phyloP scores from a whole-genome alignment of 768 basidiomycete species.

The Udeniomyces megalosporus region DNA sequence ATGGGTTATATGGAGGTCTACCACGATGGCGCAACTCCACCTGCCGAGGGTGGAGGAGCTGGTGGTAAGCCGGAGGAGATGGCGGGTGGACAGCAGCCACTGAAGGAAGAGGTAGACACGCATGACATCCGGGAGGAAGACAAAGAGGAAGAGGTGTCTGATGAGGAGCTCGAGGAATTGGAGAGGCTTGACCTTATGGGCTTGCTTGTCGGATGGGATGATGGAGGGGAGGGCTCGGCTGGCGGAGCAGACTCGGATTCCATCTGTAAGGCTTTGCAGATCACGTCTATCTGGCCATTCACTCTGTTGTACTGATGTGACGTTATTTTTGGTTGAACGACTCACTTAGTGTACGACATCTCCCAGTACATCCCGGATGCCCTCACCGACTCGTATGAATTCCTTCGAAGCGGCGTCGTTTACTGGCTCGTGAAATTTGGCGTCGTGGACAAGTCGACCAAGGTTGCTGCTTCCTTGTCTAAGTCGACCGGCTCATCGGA shows the following conservation, averaged over 20 bases:
- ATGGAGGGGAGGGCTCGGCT: constrained; percentile 19
- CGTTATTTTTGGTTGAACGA: neutral
- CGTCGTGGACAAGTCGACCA: constrained; percentile 31
- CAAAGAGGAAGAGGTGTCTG: constrained; percentile 23
- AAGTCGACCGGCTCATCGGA: neutral
- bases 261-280: constrained; percentile 38
- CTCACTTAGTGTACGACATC: constrained; percentile 51
- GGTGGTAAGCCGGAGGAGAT: constrained; percentile 39
- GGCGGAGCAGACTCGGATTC: constrained; percentile 35
- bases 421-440: constrained; percentile 52
- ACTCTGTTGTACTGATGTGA: no score
- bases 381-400: constrained; percentile 55
- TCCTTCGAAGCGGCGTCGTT: constrained; percentile 43
- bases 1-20: constrained; percentile 66
- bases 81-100: constrained; percentile 32
- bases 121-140: no score
- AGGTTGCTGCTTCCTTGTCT: neutral
- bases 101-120: constrained; percentile 31
- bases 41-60: constrained; percentile 11
- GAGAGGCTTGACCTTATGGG: constrained; percentile 48
- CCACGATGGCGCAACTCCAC: constrained; percentile 7
- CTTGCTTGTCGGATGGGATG: constrained; percentile 58
- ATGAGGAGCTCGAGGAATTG: constrained; percentile 40
- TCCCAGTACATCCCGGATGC: constrained; percentile 73
- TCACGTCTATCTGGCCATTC: neutral